Percentiles rank a stretch among this genome's conserved stretches.
phyloP scores from a whole-genome alignment of 2,329 filamentous ascomycete species.

The Penicillium griseofulvum region DNA sequence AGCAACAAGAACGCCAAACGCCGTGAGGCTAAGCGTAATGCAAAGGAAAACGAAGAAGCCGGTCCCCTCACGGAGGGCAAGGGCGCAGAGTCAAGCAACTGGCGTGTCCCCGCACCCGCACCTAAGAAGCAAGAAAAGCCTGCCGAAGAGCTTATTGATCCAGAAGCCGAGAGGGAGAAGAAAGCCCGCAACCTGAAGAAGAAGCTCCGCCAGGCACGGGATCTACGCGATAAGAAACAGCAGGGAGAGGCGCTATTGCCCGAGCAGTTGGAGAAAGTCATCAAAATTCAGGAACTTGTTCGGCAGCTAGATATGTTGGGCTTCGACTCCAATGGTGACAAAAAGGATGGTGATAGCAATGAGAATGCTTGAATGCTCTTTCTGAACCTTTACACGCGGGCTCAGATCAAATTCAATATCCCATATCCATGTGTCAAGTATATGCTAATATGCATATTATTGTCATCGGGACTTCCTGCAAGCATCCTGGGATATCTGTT shows the following conservation, averaged over 20 bases:
- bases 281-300: conserved; percentile 92
- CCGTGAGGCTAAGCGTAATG: conserved; percentile 64
- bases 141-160: conserved; percentile 52
- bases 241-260: conserved; percentile 78
- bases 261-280: conserved; percentile 96
- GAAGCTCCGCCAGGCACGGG: conserved; percentile 89
- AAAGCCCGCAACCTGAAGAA: conserved; percentile 89
- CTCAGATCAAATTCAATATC: neutral
- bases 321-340: conserved; percentile 75
- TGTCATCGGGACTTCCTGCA: neutral
- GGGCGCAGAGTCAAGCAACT: conserved; percentile 32
- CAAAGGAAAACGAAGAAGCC: conserved; percentile 57
- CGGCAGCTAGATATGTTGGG: conserved; percentile 82
- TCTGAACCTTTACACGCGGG: neutral
- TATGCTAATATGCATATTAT: neutral
- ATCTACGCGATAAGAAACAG: conserved; percentile 87
- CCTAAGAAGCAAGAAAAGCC: conserved; percentile 27
- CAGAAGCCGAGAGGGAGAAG: conserved; percentile 80
- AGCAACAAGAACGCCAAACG: conserved; percentile 86
- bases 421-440: neutral
- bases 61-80: conserved; percentile 20
- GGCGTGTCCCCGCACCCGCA: conserved; percentile 26
- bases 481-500: neutral
- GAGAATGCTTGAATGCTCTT: conserved; percentile 14
- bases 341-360: conserved; percentile 38